Conservation (phyloP, 768 basidiomycete species). For the Pleurotus citrinopileatus region DNA sequence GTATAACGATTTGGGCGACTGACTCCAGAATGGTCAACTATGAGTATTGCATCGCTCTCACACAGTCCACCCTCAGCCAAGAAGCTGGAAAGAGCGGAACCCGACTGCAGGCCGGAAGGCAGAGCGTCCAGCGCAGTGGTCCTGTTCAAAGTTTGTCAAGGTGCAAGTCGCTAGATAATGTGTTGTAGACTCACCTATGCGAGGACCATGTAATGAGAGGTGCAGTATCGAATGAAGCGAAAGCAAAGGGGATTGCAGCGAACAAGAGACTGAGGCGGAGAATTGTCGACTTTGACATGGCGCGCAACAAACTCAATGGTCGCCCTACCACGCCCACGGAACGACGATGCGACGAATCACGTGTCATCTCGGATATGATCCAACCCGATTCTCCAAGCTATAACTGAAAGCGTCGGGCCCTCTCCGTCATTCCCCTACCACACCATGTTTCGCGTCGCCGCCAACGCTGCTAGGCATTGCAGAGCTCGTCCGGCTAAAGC, state of each 20-base stretch:
- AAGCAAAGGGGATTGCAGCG: constrained; percentile 41
- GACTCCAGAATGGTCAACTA: constrained; percentile 75
- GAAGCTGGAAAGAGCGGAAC: constrained; percentile 42
- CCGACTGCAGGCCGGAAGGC: constrained; percentile 29
- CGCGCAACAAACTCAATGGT: constrained; percentile 1
- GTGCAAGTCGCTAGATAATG: too few relatives aligned
- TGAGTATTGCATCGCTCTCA: constrained; percentile 59
- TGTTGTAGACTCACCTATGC: constrained; percentile 47
- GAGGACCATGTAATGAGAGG: constrained; percentile 77
- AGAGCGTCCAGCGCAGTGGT: constrained; percentile 45
- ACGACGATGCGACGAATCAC: background rate
- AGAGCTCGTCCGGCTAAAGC: background rate
- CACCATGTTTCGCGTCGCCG: background rate
- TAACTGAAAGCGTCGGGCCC: too few relatives aligned
- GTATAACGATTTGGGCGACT: constrained; percentile 18
- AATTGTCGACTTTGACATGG: constrained; percentile 38
- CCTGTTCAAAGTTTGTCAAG: constrained; percentile 29
- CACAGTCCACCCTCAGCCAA: constrained; percentile 49
- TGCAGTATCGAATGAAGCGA: constrained; percentile 59
- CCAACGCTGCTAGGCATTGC: background rate
- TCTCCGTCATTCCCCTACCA: background rate
- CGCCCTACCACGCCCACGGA: background rate
- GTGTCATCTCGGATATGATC: background rate
- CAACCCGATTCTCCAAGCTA: background rate
- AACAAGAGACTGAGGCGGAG: constrained; percentile 37